A percentile compares a stretch with the other conserved stretches of the same genome.
phyloP scores from a whole-genome alignment of 441 rosid genomes.

The Pelargonium fulgidum region DNA sequence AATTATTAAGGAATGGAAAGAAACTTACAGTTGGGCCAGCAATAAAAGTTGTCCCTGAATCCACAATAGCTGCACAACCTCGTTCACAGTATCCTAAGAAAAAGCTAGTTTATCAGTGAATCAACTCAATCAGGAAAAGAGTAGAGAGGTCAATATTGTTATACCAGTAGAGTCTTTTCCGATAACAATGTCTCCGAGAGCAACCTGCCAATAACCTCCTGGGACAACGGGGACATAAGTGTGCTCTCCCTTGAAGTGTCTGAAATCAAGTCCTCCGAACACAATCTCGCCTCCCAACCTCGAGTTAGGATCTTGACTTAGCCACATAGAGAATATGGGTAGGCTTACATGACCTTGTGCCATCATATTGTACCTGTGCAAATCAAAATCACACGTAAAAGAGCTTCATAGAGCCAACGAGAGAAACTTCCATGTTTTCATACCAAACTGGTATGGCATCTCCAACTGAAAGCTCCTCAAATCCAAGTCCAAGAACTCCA shows the following conservation, averaged over 20 bases:
- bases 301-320: slow-evolving; percentile 39
- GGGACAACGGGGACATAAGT: slow-evolving; percentile 37
- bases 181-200: slow-evolving; percentile 36
- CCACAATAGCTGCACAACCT: slow-evolving; percentile 52
- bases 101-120: no score
- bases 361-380: slow-evolving; percentile 48
- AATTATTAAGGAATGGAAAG: slow-evolving; percentile 6
- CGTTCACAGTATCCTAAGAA: slow-evolving; percentile 39
- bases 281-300: slow-evolving; percentile 49
- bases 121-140: no score
- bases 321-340: slow-evolving; percentile 48
- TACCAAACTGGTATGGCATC: slow-evolving; percentile 52
- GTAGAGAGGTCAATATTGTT: no score
- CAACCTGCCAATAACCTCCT: slow-evolving; percentile 59
- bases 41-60: slow-evolving; percentile 48
- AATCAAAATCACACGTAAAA: no score
- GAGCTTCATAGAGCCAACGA: not conserved
- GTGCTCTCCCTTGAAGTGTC: slow-evolving; percentile 55
- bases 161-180: slow-evolving; percentile 43
- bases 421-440: not conserved
- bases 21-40: slow-evolving; percentile 58
- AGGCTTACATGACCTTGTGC: slow-evolving; percentile 43
- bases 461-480: slow-evolving; percentile 37
- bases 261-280: slow-evolving; percentile 62
- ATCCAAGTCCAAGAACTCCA: slow-evolving; percentile 56